Conservation (phyloP, 441 rosid genomes). For the Brassica hybrid region DNA sequence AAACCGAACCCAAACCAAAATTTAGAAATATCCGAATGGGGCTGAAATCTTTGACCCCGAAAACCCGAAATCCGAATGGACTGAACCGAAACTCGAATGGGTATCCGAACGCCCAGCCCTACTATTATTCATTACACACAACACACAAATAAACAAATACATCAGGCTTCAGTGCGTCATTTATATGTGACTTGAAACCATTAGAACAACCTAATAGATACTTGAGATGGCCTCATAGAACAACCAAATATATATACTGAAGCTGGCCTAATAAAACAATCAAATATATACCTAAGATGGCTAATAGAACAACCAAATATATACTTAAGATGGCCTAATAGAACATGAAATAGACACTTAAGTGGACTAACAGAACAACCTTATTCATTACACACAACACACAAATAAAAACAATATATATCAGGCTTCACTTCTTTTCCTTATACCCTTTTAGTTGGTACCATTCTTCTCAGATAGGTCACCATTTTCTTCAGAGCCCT, state of each 20-base stretch:
- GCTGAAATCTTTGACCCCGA: too few relatives aligned
- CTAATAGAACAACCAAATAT: neutral
- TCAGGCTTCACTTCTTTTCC: neutral
- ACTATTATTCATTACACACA: too few relatives aligned
- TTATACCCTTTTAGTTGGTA: slow-evolving; percentile 3
- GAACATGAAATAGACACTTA: neutral
- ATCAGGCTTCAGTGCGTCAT: too few relatives aligned
- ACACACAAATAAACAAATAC: too few relatives aligned
- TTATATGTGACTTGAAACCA: too few relatives aligned
- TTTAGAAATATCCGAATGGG: too few relatives aligned
- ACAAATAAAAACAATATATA: neutral
- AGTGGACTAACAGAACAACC: neutral
- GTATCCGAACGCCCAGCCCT: too few relatives aligned
- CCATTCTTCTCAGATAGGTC: slow-evolving; percentile 3
- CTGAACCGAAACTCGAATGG: too few relatives aligned
- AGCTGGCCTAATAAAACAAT: neutral
- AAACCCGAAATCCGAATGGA: too few relatives aligned
- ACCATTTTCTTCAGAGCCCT: neutral
- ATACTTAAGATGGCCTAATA: neutral
- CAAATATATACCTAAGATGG: neutral
- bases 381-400: neutral
- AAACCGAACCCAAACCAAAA: too few relatives aligned
- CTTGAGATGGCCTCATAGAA: neutral
- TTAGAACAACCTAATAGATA: neutral
- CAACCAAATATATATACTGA: neutral